Evolutionary conservation across 495 filamentous ascomycete genomes (phyloP).

Genomic region (Penicillium odoratum): DNA sequence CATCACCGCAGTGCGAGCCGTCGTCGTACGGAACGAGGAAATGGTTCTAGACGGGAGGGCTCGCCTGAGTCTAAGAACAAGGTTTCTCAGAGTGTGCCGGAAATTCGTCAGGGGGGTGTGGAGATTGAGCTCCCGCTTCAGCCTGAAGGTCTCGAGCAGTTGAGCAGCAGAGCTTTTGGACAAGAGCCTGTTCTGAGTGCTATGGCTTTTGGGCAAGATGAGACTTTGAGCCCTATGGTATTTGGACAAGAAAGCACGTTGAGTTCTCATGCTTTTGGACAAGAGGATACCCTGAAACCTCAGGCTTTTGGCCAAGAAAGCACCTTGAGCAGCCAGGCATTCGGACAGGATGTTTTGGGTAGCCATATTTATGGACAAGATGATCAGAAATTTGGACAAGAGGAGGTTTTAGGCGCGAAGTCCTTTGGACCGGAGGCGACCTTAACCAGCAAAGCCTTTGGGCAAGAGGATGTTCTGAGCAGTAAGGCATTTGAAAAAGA

Average conservation of each 20-base stretch:
- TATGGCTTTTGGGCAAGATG: slow-evolving; percentile 6
- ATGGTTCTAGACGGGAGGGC: slow-evolving; percentile 44
- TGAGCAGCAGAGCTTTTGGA: slow-evolving; percentile 25
- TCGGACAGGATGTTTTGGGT: slow-evolving; percentile 16
- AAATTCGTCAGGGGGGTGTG: slow-evolving; percentile 43
- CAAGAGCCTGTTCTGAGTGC: slow-evolving; percentile 16
- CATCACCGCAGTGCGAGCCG: slow-evolving; percentile 55
- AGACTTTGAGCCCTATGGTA: neutral
- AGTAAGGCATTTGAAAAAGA: slow-evolving; percentile 25
- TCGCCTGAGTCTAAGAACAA: slow-evolving; percentile 48
- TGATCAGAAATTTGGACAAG: slow-evolving; percentile 1
- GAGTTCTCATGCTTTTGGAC: slow-evolving; percentile 1
- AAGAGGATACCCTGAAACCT: neutral
- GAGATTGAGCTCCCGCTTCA: slow-evolving; percentile 26
- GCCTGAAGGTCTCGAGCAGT: slow-evolving; percentile 14
- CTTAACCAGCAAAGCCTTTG: slow-evolving; percentile 1
- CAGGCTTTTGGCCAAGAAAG: slow-evolving; percentile 2
- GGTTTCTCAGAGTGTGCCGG: slow-evolving; percentile 35
- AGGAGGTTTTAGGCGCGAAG: neutral
- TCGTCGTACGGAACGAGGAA: slow-evolving; percentile 47
- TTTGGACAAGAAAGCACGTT: slow-evolving; percentile 2
- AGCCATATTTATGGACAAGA: slow-evolving; percentile 26
- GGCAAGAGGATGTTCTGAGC: slow-evolving; percentile 10
- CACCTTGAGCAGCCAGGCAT: neutral
- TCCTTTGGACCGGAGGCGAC: neutral